Conservation (phyloP, 2,329 filamentous ascomycete species). For the Microdochium bolleyi region DNA sequence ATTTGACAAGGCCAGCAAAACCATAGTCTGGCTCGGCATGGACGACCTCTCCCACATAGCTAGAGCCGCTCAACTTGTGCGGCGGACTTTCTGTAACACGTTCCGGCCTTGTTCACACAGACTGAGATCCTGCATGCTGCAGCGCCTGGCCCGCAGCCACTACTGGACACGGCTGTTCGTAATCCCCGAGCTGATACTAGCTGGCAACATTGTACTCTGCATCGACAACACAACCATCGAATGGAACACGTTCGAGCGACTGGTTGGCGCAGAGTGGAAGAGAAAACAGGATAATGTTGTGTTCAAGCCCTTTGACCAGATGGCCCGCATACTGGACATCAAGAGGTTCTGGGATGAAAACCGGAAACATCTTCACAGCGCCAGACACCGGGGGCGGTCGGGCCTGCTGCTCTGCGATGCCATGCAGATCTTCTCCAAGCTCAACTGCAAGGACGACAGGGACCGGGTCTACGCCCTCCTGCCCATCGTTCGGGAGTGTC, state of each 20-base stretch:
- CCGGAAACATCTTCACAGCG: neutral
- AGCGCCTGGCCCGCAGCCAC: neutral
- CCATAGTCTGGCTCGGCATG: neutral
- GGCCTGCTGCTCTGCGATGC: neutral
- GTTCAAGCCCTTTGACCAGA: neutral
- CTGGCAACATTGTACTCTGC: neutral
- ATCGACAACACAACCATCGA: neutral
- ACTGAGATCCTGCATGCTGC: neutral
- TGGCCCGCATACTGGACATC: neutral
- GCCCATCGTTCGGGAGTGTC: neutral
- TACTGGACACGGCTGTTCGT: neutral
- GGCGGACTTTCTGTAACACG: no score
- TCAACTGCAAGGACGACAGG: neutral
- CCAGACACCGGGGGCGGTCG: neutral
- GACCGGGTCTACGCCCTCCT: neutral
- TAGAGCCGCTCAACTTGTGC: neutral
- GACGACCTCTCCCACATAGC: neutral
- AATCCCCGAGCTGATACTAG: neutral
- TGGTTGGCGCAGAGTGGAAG: neutral
- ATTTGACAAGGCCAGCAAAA: neutral
- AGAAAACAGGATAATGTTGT: neutral
- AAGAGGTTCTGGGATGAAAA: neutral
- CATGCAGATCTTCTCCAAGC: neutral
- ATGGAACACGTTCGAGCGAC: neutral
- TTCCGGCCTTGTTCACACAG: no score